Base-by-base conservation (phyloP, 306 rosid species). In the Luffa acutangula region DNA sequence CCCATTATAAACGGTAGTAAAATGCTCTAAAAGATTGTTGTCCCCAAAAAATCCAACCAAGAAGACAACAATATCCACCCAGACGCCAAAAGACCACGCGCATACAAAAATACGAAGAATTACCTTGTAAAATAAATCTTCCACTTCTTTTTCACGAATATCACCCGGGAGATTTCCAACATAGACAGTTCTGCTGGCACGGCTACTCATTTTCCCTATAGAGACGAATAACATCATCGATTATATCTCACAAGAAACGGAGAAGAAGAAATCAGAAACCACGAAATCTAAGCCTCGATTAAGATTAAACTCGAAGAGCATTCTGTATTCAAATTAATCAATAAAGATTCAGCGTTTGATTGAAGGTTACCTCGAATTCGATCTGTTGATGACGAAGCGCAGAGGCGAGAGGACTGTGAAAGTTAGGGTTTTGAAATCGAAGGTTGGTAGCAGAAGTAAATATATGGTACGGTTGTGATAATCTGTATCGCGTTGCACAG, bases 81-180 rank as follows among this genome's bases (percentile, higher is more conserved):
- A n/a, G 14, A 17, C 20, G 8, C 53, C 54, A 54, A 54, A 20
- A 43, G 12, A 42, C 11, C 7, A 13, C 45, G 39, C 31, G 69
- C 52, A 51, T 53, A 66, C 4, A 15, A 21, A 53, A 51, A 4
- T 14, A 13, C 13, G 62, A 9, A 2, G 21, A 78, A 51, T 60
- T 80, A 96, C 99, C 99, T 96, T 96, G 83, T 85, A 75, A 75
- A 96, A 96, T 83, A 96, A 85, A 80, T 96, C 99, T 75, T 96
- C 98, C 66, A 96, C 99, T 87, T 96, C 99, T 82, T 96, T 91
- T 88, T 96, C 99, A 67, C 98, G 99, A 69, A 96, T 91, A 84
- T 96, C 99, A 31, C 98, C 99, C 10, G 99, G 99, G 12, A 96
- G 96, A 82, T 96, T 96, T 67, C 99, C 99, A 39, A 96, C 99